Evolutionary conservation across 495 filamentous ascomycete species (phyloP), one percentile per base, ranked within the genome.

Genomic region (Tuber umbilicatum): DNA sequence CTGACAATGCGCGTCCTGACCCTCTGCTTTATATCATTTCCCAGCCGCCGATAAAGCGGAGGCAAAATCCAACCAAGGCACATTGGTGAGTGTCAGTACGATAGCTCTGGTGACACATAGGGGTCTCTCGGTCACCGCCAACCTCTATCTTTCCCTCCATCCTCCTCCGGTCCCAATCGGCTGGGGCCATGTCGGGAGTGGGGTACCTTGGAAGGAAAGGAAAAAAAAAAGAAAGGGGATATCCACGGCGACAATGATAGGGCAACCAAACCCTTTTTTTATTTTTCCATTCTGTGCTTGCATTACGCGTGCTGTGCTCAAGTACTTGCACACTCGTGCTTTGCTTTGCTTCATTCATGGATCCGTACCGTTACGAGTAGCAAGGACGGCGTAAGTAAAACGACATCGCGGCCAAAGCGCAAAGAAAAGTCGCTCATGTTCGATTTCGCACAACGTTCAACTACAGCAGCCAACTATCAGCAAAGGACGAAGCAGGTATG

Each of bases 21-120:
- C 55, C n/a, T 31, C 55, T 64, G 27, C 55, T 64, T 64, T 64
- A 64, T 64, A 64, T 64, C 55, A 64, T 64, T 64, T 64, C 10
- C 23, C 47, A 55, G 21, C 23, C 6, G 47, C 47, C 4, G 47
- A 55, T n/a, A 55, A 23, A 45, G 43, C 1, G 47, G 10, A 27
- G 47, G 23, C 47, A 55, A 50, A 55, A 55, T 55, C 21, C n/a
- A 55, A 1, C 47, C n/a, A 55, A 27, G 47, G 47, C 23, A 55
- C 47, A 5, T n/a, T 55, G 47, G 47, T 55, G 47, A 55, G 47
- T n/a, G 47, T n/a, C 23, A 3, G 23, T n/a, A n/a, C n/a, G n/a
- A n/a, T 10, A 7, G n/a, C n/a, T 23, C 47, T 14, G 6, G 47
- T 55, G 47, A n/a, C 47, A 50, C 45, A 55, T 14, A 23, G 23